These are phyloP conservation scores for Cladochytrium replicatum DNA, from an alignment of 192 early-diverging fungal species.

Conservation along the genomic window DNA sequence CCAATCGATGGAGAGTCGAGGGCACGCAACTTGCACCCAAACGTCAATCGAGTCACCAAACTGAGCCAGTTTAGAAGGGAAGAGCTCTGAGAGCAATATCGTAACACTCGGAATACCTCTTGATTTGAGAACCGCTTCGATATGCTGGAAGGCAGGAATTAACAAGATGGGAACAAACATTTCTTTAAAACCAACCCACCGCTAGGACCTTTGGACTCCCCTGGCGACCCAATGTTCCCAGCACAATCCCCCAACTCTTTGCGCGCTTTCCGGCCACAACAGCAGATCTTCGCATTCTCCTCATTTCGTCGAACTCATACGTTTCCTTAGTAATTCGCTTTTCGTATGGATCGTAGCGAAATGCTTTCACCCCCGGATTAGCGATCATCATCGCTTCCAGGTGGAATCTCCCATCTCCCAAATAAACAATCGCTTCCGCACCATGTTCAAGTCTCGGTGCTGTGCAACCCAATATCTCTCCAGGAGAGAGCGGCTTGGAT, in stretches of 20 bases:
- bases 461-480: constrained; percentile 94
- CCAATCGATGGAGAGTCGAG: constrained; percentile 97
- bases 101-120: constrained; percentile 53
- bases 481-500: constrained; percentile 86
- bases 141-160: constrained; percentile 32
- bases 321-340: constrained; percentile 85
- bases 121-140: constrained; percentile 56
- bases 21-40: constrained; percentile 95
- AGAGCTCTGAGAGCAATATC: constrained; percentile 89
- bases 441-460: constrained; percentile 58
- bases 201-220: constrained; percentile 87
- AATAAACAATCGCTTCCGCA: constrained; percentile 21
- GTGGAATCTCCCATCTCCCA: constrained; percentile 95
- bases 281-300: constrained; percentile 71
- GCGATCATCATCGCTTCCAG: constrained; percentile 98
- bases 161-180: no score
- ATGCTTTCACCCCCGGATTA: constrained; percentile 82
- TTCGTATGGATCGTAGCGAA: constrained; percentile 89
- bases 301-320: constrained; percentile 92
- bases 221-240: constrained; percentile 94
- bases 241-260: constrained; percentile 76
- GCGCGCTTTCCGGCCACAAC: constrained; percentile 65
- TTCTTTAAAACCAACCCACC: constrained; percentile 21
- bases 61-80: constrained; percentile 82
- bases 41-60: constrained; percentile 59